A percentile compares a stretch with the other conserved stretches of the same genome.
Evolutionary conservation across 2,329 filamentous ascomycete genomes (phyloP).

Genomic region (Arthrocladium fulminans): DNA sequence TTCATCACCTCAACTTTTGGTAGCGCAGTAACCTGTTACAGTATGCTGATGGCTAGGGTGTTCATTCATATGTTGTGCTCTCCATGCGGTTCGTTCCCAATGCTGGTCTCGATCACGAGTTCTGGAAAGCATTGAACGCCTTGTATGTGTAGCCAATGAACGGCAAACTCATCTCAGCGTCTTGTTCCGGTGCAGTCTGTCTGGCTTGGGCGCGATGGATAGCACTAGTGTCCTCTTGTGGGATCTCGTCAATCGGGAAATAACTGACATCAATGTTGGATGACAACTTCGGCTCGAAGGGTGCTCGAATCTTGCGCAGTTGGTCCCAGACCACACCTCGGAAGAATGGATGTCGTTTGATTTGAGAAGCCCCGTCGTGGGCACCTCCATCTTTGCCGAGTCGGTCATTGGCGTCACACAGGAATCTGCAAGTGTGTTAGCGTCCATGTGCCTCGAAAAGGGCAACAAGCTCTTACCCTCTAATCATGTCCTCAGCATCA

Average conservation of each 20-base stretch:
- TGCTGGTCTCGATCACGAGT: slow-evolving; percentile 13
- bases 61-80: neutral
- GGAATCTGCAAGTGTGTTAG: slow-evolving; percentile 53
- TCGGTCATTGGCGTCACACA: slow-evolving; percentile 88
- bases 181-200: slow-evolving; percentile 64
- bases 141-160: slow-evolving; percentile 98
- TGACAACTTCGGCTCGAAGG: slow-evolving; percentile 87
- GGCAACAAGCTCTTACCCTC: slow-evolving; percentile 54
- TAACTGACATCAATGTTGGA: slow-evolving; percentile 95
- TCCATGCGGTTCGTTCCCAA: neutral
- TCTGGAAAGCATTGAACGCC: slow-evolving; percentile 67
- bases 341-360: slow-evolving; percentile 94
- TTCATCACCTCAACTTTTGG: too few species aligned
- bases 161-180: slow-evolving; percentile 88
- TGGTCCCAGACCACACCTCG: slow-evolving; percentile 91
- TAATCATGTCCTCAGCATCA: slow-evolving; percentile 85
- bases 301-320: slow-evolving; percentile 82
- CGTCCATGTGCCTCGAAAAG: slow-evolving; percentile 3
- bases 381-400: slow-evolving; percentile 59
- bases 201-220: slow-evolving; percentile 75
- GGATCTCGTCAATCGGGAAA: slow-evolving; percentile 97
- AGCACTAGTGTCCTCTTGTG: slow-evolving; percentile 88
- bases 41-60: too few species aligned
- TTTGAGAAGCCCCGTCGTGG: slow-evolving; percentile 70
- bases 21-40: too few species aligned